phyloP scores from a whole-genome alignment of 345 rosid species.

The Noccaea bulbosa region DNA sequence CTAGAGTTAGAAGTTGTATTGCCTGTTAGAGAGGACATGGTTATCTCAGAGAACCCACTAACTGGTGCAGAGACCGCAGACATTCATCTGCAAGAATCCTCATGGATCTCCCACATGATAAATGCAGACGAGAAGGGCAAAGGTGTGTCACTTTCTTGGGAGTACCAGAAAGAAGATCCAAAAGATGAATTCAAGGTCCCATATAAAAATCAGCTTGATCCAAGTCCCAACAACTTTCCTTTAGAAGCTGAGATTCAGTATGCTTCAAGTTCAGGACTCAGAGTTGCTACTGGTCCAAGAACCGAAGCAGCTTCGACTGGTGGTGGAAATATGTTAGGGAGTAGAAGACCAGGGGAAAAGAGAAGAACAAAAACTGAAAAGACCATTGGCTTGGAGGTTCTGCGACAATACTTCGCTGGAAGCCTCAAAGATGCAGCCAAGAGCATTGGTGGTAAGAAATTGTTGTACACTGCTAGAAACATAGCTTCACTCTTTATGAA shows the following conservation, averaged over 20 bases:
- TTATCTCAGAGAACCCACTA: constrained; percentile 40
- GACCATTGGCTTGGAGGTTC: constrained; percentile 83
- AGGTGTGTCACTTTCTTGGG: constrained; percentile 66
- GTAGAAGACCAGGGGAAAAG: constrained; percentile 61
- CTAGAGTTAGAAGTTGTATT: constrained; percentile 52
- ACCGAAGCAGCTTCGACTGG: constrained; percentile 45
- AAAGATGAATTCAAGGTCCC: constrained; percentile 62
- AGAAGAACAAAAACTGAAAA: constrained; percentile 79
- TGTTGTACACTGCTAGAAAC: constrained; percentile 29
- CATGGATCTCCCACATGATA: constrained; percentile 64
- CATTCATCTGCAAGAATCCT: constrained; percentile 50
- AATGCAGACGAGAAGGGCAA: constrained; percentile 68
- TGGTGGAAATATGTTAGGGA: constrained; percentile 43
- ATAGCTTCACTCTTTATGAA: constrained; percentile 21
- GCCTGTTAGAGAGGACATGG: constrained; percentile 46
- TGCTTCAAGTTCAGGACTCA: constrained; percentile 42
- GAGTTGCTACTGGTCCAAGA: constrained; percentile 42
- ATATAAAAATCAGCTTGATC: constrained; percentile 45
- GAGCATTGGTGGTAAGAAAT: constrained; percentile 82
- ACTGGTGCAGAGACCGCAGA: constrained; percentile 40
- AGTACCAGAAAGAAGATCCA: constrained; percentile 59
- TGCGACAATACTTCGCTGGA: constrained; percentile 86
- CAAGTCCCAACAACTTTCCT: constrained; percentile 43
- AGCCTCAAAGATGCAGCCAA: constrained; percentile 98
- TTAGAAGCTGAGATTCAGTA: constrained; percentile 49